These are phyloP conservation scores for Ceratocystis huliohia DNA, from an alignment of 2,329 filamentous ascomycete species.

Conservation along the genomic window DNA sequence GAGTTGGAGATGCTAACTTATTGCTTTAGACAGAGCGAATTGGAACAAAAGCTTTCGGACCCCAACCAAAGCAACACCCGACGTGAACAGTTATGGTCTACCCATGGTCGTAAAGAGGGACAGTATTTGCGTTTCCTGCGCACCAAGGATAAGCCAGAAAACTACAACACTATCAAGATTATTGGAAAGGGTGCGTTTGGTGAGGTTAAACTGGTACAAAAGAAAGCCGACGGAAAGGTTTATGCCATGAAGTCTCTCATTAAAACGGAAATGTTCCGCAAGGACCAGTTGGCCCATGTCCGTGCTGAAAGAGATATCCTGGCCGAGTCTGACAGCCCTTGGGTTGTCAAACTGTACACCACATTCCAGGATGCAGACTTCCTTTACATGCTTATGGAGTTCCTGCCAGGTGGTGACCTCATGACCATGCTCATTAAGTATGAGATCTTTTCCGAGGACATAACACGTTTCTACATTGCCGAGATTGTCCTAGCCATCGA, in stretches of 20 bases:
- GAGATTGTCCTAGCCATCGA: conserved; percentile 98
- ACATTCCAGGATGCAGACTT: conserved; percentile 96
- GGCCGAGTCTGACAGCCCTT: conserved; percentile 97
- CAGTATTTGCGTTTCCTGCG: conserved; percentile 88
- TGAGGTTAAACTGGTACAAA: conserved; percentile 93
- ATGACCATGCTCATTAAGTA: conserved; percentile 99
- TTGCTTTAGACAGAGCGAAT: conserved; percentile 63
- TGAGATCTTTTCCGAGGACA: conserved; percentile 97
- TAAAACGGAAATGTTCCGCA: conserved; percentile 99
- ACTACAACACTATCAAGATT: conserved; percentile 93
- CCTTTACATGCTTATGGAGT: conserved; percentile 99
- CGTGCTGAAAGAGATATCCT: conserved; percentile 95
- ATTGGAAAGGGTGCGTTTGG: conserved; percentile 98
- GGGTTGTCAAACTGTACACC: conserved; percentile 96
- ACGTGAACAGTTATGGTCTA: conserved; percentile 75
- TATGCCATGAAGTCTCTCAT: conserved; percentile 97
- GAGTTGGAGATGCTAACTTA: not conserved
- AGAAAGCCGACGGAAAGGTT: conserved; percentile 90
- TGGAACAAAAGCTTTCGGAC: conserved; percentile 75
- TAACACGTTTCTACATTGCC: conserved; percentile 97
- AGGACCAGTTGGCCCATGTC: conserved; percentile 94
- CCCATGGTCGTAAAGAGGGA: conserved; percentile 75
- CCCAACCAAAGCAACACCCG: conserved; percentile 59
- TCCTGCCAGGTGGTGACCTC: conserved; percentile 89
- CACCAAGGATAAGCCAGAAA: conserved; percentile 83